Evolutionary conservation across 495 filamentous ascomycete species (phyloP).

Genomic region (Hypoxylon subgilvum): DNA sequence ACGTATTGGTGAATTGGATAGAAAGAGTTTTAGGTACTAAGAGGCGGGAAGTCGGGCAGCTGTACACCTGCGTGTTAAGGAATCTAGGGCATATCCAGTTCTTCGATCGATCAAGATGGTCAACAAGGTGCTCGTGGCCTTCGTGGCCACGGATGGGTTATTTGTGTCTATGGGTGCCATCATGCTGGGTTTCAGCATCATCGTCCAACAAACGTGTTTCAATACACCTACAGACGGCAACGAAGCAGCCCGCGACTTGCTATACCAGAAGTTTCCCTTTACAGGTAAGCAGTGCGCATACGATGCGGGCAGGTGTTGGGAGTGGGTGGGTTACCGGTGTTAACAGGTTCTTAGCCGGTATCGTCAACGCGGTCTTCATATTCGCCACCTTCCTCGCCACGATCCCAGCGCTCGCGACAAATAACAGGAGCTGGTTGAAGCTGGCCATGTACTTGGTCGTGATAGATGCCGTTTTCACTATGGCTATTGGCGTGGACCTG

Average conservation of each 20-base stretch:
- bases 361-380: slow-evolving; percentile 68
- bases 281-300: slow-evolving; percentile 51
- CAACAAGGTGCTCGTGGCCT: slow-evolving; percentile 64
- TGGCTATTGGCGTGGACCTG: slow-evolving; percentile 67
- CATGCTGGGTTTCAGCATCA: slow-evolving; percentile 66
- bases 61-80: neutral
- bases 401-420: slow-evolving; percentile 66
- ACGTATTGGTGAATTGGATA: slow-evolving; percentile 27
- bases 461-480: slow-evolving; percentile 65
- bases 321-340: slow-evolving; percentile 17
- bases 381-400: slow-evolving; percentile 62
- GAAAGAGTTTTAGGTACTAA: slow-evolving; percentile 19
- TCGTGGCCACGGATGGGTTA: slow-evolving; percentile 62
- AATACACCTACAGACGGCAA: slow-evolving; percentile 52
- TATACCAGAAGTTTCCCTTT: slow-evolving; percentile 66
- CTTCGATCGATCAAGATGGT: slow-evolving; percentile 49
- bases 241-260: slow-evolving; percentile 66
- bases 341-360: slow-evolving; percentile 57
- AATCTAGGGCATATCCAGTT: neutral
- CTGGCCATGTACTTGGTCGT: slow-evolving; percentile 64
- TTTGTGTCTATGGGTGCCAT: slow-evolving; percentile 69
- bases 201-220: slow-evolving; percentile 59
- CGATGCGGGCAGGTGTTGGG: neutral
- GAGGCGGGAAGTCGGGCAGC: slow-evolving; percentile 16
- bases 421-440: slow-evolving; percentile 64